Evolutionary conservation across 1,139 yeast species (phyloP), one percentile per base, ranked within the genome.

Genomic region (Arxiozyma telluris): DNA sequence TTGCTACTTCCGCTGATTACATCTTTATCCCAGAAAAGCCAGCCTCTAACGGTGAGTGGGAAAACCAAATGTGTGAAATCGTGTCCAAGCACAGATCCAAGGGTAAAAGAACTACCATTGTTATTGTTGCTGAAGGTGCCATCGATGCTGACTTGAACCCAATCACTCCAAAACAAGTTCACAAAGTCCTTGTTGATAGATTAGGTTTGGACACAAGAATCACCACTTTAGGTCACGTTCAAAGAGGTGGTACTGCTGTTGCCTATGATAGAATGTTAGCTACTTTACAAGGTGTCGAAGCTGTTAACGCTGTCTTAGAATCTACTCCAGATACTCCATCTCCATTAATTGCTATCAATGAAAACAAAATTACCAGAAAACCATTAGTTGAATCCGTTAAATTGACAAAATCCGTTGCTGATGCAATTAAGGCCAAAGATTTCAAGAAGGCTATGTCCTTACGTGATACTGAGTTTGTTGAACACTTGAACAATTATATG

Each of bases 51-150:
- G 54, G 57, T 47, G 59, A 59, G 55, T 90, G 98, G 98, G 79
- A 79, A 61, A 82, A 81, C 47, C 87, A 89, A 60, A 80, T 90
- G 76, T 86, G 87, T 63, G 74, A 77, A 55, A 80, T 84, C 60
- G 82, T 84, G 58, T 64, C 77, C 47, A 82, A 90, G 64, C 98
- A 91, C 72, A 82, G 98, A 66, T 73, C 77, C 42, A 83, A 83
- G 65, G 98, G 98, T 56, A 86, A 89, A 75, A 81, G 98, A 70
- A 90, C 91, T 72, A 88, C 97, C 23, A 90, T 91, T 56, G 96
- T 93, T 52, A 87, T 93, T 70, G 96, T 93, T 47, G 96, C 98
- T 27, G 98, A 93, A 73, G 98, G 98, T 66, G 98, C 98, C 47
- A 84, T 90, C 60, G 90, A 90, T 66, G 79, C 80, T 61, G 86